These are phyloP conservation scores for Neurospora discreta DNA, from an alignment of 495 filamentous ascomycete species.

Conservation along the genomic window DNA sequence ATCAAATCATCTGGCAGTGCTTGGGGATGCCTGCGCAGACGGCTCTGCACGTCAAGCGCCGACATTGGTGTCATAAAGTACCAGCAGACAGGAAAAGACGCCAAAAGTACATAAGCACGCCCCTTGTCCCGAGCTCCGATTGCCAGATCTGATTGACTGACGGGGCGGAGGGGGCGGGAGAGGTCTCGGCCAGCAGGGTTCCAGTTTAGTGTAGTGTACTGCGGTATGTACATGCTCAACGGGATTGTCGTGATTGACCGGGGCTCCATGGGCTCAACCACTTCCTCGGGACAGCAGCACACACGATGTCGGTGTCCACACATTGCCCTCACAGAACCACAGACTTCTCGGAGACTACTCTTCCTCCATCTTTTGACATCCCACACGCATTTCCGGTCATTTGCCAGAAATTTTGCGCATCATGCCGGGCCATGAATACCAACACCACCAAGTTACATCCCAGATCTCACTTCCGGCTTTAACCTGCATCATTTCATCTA, in stretches of 20 bases:
- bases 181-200: conserved; percentile 10
- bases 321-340: neutral
- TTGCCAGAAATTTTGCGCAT: neutral
- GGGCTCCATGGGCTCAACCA: conserved; percentile 22
- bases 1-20: neutral
- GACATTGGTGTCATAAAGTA: neutral
- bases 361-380: neutral
- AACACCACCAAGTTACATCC: neutral
- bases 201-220: no score
- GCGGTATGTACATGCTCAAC: conserved; percentile 16
- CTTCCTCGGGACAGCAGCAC: conserved; percentile 16
- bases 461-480: neutral
- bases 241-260: conserved; percentile 18
- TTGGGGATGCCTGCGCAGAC: neutral
- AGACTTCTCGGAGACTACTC: neutral
- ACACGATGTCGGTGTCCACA: neutral
- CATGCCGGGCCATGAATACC: neutral
- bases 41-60: neutral
- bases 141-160: neutral
- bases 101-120: neutral
- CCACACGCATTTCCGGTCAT: neutral
- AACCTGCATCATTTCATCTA: neutral
- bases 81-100: neutral
- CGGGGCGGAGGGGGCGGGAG: conserved; percentile 7
- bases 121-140: conserved; percentile 2